Evolutionary conservation across 2,329 filamentous ascomycete genomes (phyloP).

Genomic region (Verticillium klebahnii): DNA sequence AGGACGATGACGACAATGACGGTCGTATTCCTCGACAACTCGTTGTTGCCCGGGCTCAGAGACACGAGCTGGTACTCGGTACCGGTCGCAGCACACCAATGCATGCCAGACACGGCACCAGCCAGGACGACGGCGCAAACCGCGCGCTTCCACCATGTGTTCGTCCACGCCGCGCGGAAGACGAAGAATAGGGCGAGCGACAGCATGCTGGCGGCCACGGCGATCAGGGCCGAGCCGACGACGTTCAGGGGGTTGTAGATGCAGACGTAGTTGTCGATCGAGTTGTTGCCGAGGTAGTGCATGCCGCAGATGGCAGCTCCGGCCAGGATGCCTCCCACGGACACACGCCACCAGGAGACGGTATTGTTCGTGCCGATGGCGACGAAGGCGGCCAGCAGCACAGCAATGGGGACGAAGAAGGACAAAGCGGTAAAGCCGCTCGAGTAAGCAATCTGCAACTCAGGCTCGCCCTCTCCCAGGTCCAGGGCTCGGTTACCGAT

Average conservation of each 20-base stretch:
- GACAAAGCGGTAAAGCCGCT: slow-evolving; percentile 68
- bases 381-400: slow-evolving; percentile 68
- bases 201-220: slow-evolving; percentile 64
- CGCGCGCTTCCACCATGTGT: slow-evolving; percentile 70
- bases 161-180: slow-evolving; percentile 71
- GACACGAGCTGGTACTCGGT: slow-evolving; percentile 60
- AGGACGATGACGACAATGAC: slow-evolving; percentile 70
- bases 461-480: slow-evolving; percentile 55
- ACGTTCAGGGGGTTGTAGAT: slow-evolving; percentile 57
- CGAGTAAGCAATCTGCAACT: slow-evolving; percentile 71
- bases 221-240: slow-evolving; percentile 65
- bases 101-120: slow-evolving; percentile 77
- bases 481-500: slow-evolving; percentile 77
- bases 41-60: slow-evolving; percentile 32
- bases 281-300: slow-evolving; percentile 85
- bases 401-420: slow-evolving; percentile 73
- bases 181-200: slow-evolving; percentile 75
- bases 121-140: slow-evolving; percentile 65
- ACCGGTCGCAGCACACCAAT: slow-evolving; percentile 73
- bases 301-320: slow-evolving; percentile 76
- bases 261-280: slow-evolving; percentile 72
- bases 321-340: slow-evolving; percentile 62
- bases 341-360: slow-evolving; percentile 54
- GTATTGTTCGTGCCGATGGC: slow-evolving; percentile 57
- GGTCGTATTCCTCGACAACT: slow-evolving; percentile 57